Percentiles rank a stretch among this genome's conserved stretches.
Conservation (phyloP, 2,329 filamentous ascomycete genomes). For the Calycina marina region DNA sequence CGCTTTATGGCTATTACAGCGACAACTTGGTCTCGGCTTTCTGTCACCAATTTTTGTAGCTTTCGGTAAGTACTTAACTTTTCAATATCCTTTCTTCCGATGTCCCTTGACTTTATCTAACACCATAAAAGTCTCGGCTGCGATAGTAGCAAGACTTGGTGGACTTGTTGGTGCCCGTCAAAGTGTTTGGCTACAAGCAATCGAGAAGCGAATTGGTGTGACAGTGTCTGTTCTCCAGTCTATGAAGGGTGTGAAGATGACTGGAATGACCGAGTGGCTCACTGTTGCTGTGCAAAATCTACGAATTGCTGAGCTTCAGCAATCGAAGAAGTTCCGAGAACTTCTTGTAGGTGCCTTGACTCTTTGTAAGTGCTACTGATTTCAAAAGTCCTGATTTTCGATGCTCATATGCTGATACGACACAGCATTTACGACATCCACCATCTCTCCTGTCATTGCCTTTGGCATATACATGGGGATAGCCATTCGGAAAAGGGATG, state of each 20-base stretch:
- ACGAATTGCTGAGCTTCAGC: constrained; percentile 23
- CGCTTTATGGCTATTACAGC: neutral
- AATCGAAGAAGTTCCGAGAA: constrained; percentile 17
- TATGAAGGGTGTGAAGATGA: constrained; percentile 28
- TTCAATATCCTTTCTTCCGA: neutral
- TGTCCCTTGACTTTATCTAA: constrained; percentile 25
- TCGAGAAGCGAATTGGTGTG: constrained; percentile 8
- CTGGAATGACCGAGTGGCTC: constrained; percentile 22
- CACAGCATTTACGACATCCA: too few relatives aligned
- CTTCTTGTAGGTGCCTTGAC: constrained; percentile 2
- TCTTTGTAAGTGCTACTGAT: too few relatives aligned
- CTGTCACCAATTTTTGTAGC: neutral
- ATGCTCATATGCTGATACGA: too few relatives aligned
- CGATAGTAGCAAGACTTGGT: constrained; percentile 11
- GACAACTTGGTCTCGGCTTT: neutral
- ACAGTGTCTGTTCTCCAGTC: constrained; percentile 21
- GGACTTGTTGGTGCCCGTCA: constrained; percentile 10
- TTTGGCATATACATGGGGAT: constrained; percentile 8
- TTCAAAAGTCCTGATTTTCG: too few relatives aligned
- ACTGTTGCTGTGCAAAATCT: constrained; percentile 22
- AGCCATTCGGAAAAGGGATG: neutral
- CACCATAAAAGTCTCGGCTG: constrained; percentile 26
- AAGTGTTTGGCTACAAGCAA: constrained; percentile 9
- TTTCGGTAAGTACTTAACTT: constrained; percentile 10
- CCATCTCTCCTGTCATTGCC: constrained; percentile 2